Percentiles rank a stretch among this genome's conserved stretches.
Evolutionary conservation across 345 rosid species (phyloP).

Genomic region (Gossypium bickii): DNA sequence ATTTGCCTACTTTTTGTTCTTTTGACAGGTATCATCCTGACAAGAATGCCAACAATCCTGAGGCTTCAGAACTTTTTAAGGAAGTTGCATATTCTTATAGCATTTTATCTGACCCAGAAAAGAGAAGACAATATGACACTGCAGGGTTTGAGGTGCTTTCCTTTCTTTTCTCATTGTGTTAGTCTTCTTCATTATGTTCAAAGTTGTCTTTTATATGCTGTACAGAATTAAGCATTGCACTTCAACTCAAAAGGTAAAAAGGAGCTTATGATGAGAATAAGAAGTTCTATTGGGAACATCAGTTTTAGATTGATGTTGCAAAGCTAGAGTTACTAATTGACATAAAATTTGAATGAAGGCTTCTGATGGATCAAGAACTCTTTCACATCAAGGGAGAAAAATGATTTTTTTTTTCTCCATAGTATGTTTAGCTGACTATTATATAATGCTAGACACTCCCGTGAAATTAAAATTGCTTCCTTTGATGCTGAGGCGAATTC

Average conservation of each 20-base stretch:
- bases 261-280: background rate
- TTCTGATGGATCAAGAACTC: background rate
- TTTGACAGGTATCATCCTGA: conserved; percentile 91
- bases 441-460: background rate
- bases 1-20: background rate
- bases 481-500: conserved; percentile 3
- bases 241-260: background rate
- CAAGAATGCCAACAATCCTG: conserved; percentile 89
- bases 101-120: conserved; percentile 96
- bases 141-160: conserved; percentile 87
- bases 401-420: background rate
- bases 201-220: background rate
- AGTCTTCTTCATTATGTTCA: background rate
- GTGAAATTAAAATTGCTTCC: background rate
- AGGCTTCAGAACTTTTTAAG: conserved; percentile 91
- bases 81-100: conserved; percentile 98
- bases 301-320: background rate
- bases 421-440: background rate
- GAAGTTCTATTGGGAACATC: background rate
- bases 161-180: background rate
- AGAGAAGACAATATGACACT: conserved; percentile 93
- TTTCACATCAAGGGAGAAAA: background rate
- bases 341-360: background rate
- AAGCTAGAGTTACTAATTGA: background rate
- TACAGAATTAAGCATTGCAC: conserved; percentile 2